Conservation (phyloP, 2,329 filamentous ascomycete genomes). For the Apiospora hydei region DNA sequence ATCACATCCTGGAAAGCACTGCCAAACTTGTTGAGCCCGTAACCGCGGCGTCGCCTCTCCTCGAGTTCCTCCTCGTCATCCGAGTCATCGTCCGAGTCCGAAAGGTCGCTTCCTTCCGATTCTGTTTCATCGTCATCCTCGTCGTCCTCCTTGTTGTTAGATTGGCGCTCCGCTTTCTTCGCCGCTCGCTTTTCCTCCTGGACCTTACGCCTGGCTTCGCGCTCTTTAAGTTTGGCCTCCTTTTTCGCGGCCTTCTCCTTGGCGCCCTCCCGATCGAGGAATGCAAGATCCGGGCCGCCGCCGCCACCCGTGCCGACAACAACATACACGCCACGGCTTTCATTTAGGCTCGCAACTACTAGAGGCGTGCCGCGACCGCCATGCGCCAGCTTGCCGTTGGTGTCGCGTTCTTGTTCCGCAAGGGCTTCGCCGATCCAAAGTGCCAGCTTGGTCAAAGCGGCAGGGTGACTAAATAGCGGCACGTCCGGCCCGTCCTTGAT, state of each 20-base stretch:
- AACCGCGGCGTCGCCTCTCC: slow-evolving; percentile 64
- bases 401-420: slow-evolving; percentile 83
- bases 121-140: slow-evolving; percentile 59
- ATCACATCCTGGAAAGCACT: slow-evolving; percentile 96
- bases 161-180: slow-evolving; percentile 53
- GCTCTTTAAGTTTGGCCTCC: slow-evolving; percentile 68
- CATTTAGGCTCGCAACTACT: slow-evolving; percentile 89
- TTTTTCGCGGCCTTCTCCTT: slow-evolving; percentile 69
- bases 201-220: slow-evolving; percentile 64
- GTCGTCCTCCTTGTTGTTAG: slow-evolving; percentile 43
- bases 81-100: slow-evolving; percentile 61
- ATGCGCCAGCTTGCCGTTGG: slow-evolving; percentile 71
- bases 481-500: slow-evolving; percentile 96
- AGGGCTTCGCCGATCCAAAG: slow-evolving; percentile 95
- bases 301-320: slow-evolving; percentile 93
- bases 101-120: slow-evolving; percentile 53
- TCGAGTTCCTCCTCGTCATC: slow-evolving; percentile 64
- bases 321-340: slow-evolving; percentile 85
- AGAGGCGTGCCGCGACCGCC: slow-evolving; percentile 81
- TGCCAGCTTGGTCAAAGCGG: slow-evolving; percentile 90
- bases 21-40: slow-evolving; percentile 88
- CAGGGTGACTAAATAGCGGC: slow-evolving; percentile 88
- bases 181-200: slow-evolving; percentile 68
- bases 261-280: slow-evolving; percentile 71
- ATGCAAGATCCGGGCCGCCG: slow-evolving; percentile 74